phyloP scores from a whole-genome alignment of 2,329 filamentous ascomycete species.

The Paracoccidioides lutzii region DNA sequence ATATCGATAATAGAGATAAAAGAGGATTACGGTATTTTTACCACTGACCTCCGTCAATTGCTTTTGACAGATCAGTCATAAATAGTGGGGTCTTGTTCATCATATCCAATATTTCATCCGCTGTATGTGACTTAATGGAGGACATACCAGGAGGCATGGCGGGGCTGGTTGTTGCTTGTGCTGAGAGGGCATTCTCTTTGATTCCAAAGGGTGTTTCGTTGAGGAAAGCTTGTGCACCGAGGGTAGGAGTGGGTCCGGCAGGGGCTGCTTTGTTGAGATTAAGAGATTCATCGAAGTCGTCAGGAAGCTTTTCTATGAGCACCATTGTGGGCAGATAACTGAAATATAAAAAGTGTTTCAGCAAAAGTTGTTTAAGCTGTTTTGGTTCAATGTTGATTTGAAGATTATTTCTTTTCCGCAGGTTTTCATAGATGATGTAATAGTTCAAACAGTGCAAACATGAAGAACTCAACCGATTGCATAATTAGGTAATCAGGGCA shows the following conservation, averaged over 20 bases:
- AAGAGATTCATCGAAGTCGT: slow-evolving; percentile 37
- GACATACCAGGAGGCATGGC: slow-evolving; percentile 47
- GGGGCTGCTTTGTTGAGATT: slow-evolving; percentile 27
- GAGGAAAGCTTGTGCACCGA: slow-evolving; percentile 8
- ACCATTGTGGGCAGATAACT: slow-evolving; percentile 33
- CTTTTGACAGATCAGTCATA: slow-evolving; percentile 75
- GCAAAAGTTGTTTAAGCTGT: neutral
- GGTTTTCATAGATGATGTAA: neutral
- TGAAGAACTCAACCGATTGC: neutral
- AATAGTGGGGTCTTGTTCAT: slow-evolving; percentile 71
- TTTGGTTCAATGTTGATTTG: neutral
- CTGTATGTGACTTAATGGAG: slow-evolving; percentile 42
- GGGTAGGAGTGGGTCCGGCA: slow-evolving; percentile 5
- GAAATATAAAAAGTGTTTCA: neutral
- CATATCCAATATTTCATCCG: slow-evolving; percentile 49
- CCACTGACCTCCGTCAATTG: slow-evolving; percentile 39
- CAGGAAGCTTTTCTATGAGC: slow-evolving; percentile 37
- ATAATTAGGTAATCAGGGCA: too few species aligned
- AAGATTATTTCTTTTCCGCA: neutral
- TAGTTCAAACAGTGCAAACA: neutral
- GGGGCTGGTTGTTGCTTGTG: slow-evolving; percentile 27
- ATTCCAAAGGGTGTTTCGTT: slow-evolving; percentile 29
- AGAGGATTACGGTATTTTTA: neutral
- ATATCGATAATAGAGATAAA: neutral
- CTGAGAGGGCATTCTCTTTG: slow-evolving; percentile 22